Evolutionary conservation across 2,329 filamentous ascomycete species (phyloP).

Genomic region (Ophiostoma novo-ulmi): DNA sequence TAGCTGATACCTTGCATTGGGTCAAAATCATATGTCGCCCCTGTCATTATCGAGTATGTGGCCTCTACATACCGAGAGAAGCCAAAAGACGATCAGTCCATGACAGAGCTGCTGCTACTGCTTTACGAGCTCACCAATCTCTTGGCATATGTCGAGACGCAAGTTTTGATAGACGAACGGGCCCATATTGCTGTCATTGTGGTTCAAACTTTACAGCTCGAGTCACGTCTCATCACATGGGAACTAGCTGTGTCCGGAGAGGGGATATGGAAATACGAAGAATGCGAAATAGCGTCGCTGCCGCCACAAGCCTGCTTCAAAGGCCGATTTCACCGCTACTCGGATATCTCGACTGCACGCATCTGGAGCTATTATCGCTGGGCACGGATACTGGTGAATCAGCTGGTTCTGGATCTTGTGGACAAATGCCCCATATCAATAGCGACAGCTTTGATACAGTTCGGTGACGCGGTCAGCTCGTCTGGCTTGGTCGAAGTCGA

Average conservation of each 20-base stretch:
- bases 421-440: slow-evolving; percentile 35
- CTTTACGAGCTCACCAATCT: slow-evolving; percentile 41
- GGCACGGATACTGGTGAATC: slow-evolving; percentile 49
- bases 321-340: slow-evolving; percentile 52
- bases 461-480: neutral
- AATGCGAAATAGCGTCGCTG: slow-evolving; percentile 32
- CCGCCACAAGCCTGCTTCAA: slow-evolving; percentile 45
- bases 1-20: neutral
- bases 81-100: slow-evolving; percentile 37
- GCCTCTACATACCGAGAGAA: slow-evolving; percentile 34
- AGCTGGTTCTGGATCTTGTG: slow-evolving; percentile 44
- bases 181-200: slow-evolving; percentile 36
- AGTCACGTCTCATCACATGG: slow-evolving; percentile 39
- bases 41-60: slow-evolving; percentile 42
- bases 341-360: slow-evolving; percentile 48
- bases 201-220: slow-evolving; percentile 39
- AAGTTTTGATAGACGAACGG: slow-evolving; percentile 38
- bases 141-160: slow-evolving; percentile 35
- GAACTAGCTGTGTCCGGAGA: slow-evolving; percentile 33
- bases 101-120: slow-evolving; percentile 39
- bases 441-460: slow-evolving; percentile 2
- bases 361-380: slow-evolving; percentile 58
- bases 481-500: neutral
- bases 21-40: slow-evolving; percentile 34
- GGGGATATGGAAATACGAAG: slow-evolving; percentile 38